phyloP scores from a whole-genome alignment of 2,329 filamentous ascomycete species.

The Endocalyx cinctus region DNA sequence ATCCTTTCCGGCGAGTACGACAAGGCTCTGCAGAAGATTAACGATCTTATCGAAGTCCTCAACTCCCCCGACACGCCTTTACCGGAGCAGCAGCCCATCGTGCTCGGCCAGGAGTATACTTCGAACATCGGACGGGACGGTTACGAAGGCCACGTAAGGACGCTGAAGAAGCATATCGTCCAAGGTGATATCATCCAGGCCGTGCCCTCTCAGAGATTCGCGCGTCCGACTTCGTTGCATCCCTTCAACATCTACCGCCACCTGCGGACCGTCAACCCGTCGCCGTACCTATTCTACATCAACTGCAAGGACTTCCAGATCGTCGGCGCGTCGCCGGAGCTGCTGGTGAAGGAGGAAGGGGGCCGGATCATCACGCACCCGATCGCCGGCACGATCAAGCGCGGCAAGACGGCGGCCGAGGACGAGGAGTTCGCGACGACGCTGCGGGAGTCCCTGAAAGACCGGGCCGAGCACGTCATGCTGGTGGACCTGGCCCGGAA shows the following conservation, averaged over 20 bases:
- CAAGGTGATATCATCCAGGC: slow-evolving; percentile 96
- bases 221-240: slow-evolving; percentile 83
- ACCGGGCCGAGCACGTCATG: slow-evolving; percentile 95
- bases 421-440: slow-evolving; percentile 75
- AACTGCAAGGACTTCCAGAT: slow-evolving; percentile 91
- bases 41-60: slow-evolving; percentile 65
- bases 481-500: slow-evolving; percentile 93
- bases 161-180: slow-evolving; percentile 84
- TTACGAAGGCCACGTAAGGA: slow-evolving; percentile 85
- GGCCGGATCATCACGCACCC: slow-evolving; percentile 92
- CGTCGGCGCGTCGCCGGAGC: slow-evolving; percentile 88
- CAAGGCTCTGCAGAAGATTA: slow-evolving; percentile 59
- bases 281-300: slow-evolving; percentile 95
- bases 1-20: slow-evolving; percentile 65
- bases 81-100: slow-evolving; percentile 70
- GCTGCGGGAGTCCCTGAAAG: slow-evolving; percentile 77
- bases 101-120: slow-evolving; percentile 70
- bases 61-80: slow-evolving; percentile 71
- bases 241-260: slow-evolving; percentile 98
- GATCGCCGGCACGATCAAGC: slow-evolving; percentile 91
- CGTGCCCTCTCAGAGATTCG: slow-evolving; percentile 89
- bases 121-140: slow-evolving; percentile 88
- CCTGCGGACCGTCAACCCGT: slow-evolving; percentile 94
- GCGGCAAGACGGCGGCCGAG: slow-evolving; percentile 75
- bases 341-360: slow-evolving; percentile 84